Percentiles rank a stretch among this genome's conserved stretches.
Conservation (phyloP, 441 rosid genomes). For the Brassica hybrid region DNA sequence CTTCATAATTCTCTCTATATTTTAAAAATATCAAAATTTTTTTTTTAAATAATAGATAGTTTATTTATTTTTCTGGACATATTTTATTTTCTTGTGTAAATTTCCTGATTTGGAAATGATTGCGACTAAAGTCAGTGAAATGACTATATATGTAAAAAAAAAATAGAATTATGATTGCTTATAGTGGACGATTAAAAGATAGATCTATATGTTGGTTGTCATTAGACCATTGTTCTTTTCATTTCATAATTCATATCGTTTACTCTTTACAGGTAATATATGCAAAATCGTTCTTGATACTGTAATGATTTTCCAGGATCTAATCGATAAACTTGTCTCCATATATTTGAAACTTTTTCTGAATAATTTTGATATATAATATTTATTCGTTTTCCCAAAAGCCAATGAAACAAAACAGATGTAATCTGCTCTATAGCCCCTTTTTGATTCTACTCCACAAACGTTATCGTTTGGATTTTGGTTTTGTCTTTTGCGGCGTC, state of each 20-base stretch:
- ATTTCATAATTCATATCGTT: conserved; percentile 24
- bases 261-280: conserved; percentile 40
- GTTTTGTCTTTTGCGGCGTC: conserved; percentile 37
- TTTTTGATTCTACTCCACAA: conserved; percentile 32
- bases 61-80: neutral
- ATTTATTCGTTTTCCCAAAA: conserved; percentile 8
- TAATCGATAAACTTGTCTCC: conserved; percentile 28
- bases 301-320: conserved; percentile 27
- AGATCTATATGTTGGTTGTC: neutral
- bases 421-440: conserved; percentile 28
- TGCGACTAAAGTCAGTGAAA: conserved; percentile 15
- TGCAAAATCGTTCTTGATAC: conserved; percentile 35
- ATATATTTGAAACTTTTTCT: neutral
- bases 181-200: conserved; percentile 25
- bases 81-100: neutral
- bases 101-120: conserved; percentile 6
- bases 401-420: conserved; percentile 32
- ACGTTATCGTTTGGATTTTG: conserved; percentile 40
- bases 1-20: conserved; percentile 25
- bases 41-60: neutral
- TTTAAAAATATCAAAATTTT: neutral
- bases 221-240: conserved; percentile 7
- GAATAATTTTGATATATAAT: neutral
- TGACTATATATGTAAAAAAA: neutral
- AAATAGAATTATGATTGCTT: neutral